Evolutionary conservation across 2,329 filamentous ascomycete species (phyloP).

Genomic region (Pyrenophora tritici-repentis): DNA sequence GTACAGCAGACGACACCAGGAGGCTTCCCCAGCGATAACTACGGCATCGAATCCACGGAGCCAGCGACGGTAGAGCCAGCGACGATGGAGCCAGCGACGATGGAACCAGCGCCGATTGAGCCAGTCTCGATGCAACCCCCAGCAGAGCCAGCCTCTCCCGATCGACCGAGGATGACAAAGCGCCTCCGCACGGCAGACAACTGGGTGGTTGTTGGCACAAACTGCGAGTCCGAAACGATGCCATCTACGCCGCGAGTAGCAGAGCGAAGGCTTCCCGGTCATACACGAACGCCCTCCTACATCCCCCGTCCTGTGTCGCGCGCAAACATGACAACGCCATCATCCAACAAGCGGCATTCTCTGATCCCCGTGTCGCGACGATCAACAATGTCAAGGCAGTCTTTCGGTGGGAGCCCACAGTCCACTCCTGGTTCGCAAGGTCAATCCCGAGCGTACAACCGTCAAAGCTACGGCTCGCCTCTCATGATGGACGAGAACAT

Average conservation of each 20-base stretch:
- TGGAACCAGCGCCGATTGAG: too few species aligned
- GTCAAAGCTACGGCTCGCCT: conserved; percentile 42
- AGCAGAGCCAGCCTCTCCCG: conserved; percentile 51
- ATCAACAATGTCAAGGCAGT: conserved; percentile 31
- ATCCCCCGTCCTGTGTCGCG: conserved; percentile 42
- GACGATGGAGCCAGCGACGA: too few species aligned
- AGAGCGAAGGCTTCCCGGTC: conserved; percentile 36
- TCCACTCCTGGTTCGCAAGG: conserved; percentile 13
- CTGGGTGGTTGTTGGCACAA: conserved; percentile 54
- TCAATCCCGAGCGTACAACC: conserved; percentile 33
- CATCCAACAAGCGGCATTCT: conserved; percentile 42
- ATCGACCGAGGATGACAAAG: conserved; percentile 54
- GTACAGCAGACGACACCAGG: conserved; percentile 56
- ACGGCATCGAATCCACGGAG: conserved; percentile 51
- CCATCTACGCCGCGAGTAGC: conserved; percentile 49
- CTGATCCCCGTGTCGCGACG: conserved; percentile 53
- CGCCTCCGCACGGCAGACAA: conserved; percentile 54
- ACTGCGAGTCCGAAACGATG: conserved; percentile 61
- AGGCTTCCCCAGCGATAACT: conserved; percentile 58
- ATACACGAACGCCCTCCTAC: conserved; percentile 36
- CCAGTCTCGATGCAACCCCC: conserved; percentile 18
- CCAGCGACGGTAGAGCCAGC: conserved; percentile 36
- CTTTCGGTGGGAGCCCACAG: conserved; percentile 24
- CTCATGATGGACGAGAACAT: conserved; percentile 27
- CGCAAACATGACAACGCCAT: conserved; percentile 20